Conservation (phyloP, 2,329 filamentous ascomycete species). For the Diaporthe humulicola region DNA sequence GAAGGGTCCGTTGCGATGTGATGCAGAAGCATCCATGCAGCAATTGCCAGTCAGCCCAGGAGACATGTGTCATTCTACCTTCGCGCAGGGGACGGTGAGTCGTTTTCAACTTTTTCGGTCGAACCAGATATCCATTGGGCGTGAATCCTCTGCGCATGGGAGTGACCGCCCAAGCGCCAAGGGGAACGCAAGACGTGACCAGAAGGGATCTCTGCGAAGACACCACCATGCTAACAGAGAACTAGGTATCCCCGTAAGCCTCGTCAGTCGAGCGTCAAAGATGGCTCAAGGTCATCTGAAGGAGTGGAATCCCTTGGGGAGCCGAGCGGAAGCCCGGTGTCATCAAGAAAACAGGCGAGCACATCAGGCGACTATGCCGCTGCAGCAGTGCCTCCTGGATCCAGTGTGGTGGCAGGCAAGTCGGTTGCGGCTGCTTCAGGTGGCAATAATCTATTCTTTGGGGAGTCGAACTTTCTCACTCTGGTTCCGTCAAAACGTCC, state of each 20-base stretch:
- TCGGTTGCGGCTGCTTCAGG: constrained; percentile 41
- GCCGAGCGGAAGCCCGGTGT: background rate
- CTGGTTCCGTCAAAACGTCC: constrained; percentile 43
- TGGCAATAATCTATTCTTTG: constrained; percentile 51
- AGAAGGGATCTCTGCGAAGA: background rate
- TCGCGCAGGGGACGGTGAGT: constrained; percentile 39
- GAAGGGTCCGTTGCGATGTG: constrained; percentile 43
- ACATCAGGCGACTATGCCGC: background rate
- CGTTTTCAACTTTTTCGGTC: background rate
- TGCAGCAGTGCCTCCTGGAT: background rate
- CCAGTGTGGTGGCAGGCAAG: background rate
- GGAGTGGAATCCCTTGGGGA: background rate
- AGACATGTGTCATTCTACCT: constrained; percentile 41
- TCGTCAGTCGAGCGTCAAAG: constrained; percentile 24
- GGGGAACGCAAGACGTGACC: too few species aligned
- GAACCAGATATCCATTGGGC: background rate
- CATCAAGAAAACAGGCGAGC: background rate
- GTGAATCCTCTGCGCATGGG: background rate
- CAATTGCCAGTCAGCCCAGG: constrained; percentile 40
- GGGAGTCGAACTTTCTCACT: constrained; percentile 56
- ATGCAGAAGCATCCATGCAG: constrained; percentile 42
- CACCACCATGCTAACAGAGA: background rate
- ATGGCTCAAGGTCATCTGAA: constrained; percentile 17
- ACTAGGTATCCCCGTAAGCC: constrained; percentile 40
- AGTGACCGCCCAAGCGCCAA: background rate